These are phyloP conservation scores for Saitozyma podzolica DNA, from an alignment of 768 basidiomycete species.

Conservation along the genomic window DNA sequence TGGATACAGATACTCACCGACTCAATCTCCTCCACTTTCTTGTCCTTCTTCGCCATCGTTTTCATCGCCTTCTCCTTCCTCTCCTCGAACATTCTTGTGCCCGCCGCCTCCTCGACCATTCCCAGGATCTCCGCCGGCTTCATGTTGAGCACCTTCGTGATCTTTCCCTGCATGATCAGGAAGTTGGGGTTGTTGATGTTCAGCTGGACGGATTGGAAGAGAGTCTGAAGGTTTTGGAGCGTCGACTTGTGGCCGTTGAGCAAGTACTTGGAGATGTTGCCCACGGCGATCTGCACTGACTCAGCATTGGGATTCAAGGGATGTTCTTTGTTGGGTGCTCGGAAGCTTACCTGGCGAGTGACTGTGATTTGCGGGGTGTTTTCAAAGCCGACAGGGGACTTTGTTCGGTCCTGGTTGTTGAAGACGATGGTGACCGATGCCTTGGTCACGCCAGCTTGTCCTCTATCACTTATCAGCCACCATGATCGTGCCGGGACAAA, in stretches of 20 bases:
- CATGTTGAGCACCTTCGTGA: conserved; percentile 99
- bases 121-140: conserved; percentile 94
- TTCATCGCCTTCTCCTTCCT: conserved; percentile 93
- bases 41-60: conserved; percentile 97
- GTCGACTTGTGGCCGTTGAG: conserved; percentile 91
- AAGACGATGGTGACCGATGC: conserved; percentile 98
- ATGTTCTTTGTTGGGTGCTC: neutral
- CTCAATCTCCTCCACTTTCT: conserved; percentile 85
- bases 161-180: conserved; percentile 98
- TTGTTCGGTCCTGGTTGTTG: conserved; percentile 87
- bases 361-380: conserved; percentile 87
- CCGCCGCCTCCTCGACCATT: conserved; percentile 98
- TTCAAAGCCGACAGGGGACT: conserved; percentile 79
- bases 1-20: conserved; percentile 51
- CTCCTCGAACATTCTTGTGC: conserved; percentile 99
- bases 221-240: conserved; percentile 77
- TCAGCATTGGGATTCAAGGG: neutral
- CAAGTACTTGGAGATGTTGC: conserved; percentile 90
- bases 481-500: neutral
- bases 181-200: conserved; percentile 99
- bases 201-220: conserved; percentile 95
- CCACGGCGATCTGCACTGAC: conserved; percentile 73
- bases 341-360: conserved; percentile 79
- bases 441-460: conserved; percentile 93
- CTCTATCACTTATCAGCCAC: conserved; percentile 48